phyloP scores from a whole-genome alignment of 2,329 filamentous ascomycete genomes.

The Colletotrichum chrysophilum region DNA sequence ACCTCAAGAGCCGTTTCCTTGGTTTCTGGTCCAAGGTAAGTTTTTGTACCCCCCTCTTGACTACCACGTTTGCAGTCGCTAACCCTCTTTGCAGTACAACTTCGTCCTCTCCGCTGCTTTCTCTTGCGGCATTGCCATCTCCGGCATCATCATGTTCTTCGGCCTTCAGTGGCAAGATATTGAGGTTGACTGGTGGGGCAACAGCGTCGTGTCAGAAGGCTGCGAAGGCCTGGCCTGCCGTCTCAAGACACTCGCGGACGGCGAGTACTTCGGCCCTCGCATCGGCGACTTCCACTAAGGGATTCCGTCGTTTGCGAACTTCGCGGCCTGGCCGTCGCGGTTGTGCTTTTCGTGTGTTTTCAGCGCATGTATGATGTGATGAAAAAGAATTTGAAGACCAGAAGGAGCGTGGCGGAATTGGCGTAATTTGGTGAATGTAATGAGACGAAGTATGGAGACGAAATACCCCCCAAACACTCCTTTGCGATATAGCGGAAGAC shows the following conservation, averaged over 20 bases:
- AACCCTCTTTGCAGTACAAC: conserved; percentile 40
- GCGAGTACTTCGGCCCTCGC: conserved; percentile 36
- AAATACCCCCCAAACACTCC: conserved; percentile 17
- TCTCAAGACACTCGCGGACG: conserved; percentile 25
- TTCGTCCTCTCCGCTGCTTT: conserved; percentile 54
- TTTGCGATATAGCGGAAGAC: neutral
- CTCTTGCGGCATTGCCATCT: conserved; percentile 48
- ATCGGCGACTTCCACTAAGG: conserved; percentile 19
- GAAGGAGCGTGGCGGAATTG: neutral
- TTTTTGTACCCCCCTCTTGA: neutral
- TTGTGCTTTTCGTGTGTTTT: neutral
- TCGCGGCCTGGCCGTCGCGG: neutral
- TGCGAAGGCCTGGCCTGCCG: conserved; percentile 31
- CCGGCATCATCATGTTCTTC: conserved; percentile 54
- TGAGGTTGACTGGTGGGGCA: conserved; percentile 52
- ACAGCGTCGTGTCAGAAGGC: conserved; percentile 30
- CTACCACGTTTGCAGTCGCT: neutral
- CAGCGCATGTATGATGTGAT: conserved; percentile 1
- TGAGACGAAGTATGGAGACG: neutral
- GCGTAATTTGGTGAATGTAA: neutral
- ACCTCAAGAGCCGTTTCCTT: conserved; percentile 47
- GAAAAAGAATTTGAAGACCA: neutral
- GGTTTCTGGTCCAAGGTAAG: conserved; percentile 55
- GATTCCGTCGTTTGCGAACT: neutral
- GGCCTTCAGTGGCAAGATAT: conserved; percentile 43